Evolutionary conservation across 2,329 filamentous ascomycete species (phyloP).

Genomic region (Byssothecium circinans): DNA sequence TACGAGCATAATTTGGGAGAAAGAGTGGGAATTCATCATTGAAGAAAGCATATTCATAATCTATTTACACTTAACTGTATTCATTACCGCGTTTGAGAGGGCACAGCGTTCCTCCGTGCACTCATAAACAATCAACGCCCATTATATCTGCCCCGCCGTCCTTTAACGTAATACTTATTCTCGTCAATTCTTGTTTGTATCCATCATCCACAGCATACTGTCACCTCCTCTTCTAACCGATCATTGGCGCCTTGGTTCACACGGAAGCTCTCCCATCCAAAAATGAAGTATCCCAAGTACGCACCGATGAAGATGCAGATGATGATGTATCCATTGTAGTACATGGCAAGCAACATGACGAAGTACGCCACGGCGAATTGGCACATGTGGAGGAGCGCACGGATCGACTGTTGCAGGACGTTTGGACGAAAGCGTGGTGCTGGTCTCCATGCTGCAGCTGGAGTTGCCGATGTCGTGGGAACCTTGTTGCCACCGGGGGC

Average conservation of each 20-base stretch:
- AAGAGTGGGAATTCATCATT: too few relatives aligned
- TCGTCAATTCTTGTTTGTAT: background rate
- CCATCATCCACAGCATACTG: slow-evolving; percentile 38
- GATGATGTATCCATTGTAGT: slow-evolving; percentile 73
- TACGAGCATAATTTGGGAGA: too few relatives aligned
- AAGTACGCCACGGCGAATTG: slow-evolving; percentile 81
- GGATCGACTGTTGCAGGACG: slow-evolving; percentile 66
- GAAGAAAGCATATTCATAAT: too few relatives aligned
- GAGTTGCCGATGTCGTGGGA: too few relatives aligned
- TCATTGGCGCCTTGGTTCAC: slow-evolving; percentile 26
- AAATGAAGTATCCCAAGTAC: slow-evolving; percentile 40
- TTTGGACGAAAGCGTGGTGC: too few relatives aligned
- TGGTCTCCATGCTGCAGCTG: too few relatives aligned
- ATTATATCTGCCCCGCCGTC: background rate
- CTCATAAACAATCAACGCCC: background rate
- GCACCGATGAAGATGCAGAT: slow-evolving; percentile 44
- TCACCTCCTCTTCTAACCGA: slow-evolving; percentile 39
- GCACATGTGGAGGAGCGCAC: slow-evolving; percentile 70
- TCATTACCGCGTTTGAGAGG: too few relatives aligned
- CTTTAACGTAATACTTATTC: too few relatives aligned
- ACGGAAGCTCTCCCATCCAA: slow-evolving; percentile 40
- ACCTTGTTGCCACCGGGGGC: too few relatives aligned
- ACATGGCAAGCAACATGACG: slow-evolving; percentile 73
- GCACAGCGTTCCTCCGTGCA: too few relatives aligned
- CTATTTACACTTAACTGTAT: too few relatives aligned